Base-by-base conservation (phyloP, 192 early-diverging fungal genomes). In the Coemansia guatemalensis region DNA sequence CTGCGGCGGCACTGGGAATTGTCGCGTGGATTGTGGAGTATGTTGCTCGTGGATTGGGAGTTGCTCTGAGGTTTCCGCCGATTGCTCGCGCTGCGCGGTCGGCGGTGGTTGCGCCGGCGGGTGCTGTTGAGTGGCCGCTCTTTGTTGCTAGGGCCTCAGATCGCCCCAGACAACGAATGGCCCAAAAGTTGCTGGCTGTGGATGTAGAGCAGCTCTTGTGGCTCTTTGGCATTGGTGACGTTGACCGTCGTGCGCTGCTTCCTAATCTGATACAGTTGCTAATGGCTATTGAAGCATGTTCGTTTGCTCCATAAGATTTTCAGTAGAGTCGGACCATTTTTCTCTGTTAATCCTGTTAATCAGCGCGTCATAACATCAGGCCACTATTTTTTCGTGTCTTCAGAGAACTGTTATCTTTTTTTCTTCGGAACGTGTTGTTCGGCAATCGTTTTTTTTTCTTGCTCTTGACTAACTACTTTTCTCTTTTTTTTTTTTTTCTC, bases 151-250 rank as follows among this genome's bases (percentile, higher is more conserved):
- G 62, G 5, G 60, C 27, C 1, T 30, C 33, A 0, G 66, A 74
- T 35, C 61, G 64, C 1, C 52, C 41, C 21, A 56, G 60, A 2
- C 44, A 68, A 27, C 60, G 32, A 4, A 32, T 41, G 47, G 75
- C 60, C 1, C 24, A 56, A 32, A 29, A 65, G 39, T 22, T 68
- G 56, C 53, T 78, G 48, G 57, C 60, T 0, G 51, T 47, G 20
- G 49, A 68, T n/a, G 30, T 78, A 7, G 69, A 57, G 23, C 75
- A 78, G 54, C 59, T 72, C 8, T 62, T 78, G 58, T 50, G 48
- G 21, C 23, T 12, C 5, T 48, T 65, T 41, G 75, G 69, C 12
- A 32, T 78, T 0, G 53, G 25, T 20, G 53, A 56, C 21, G 62
- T 59, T 3, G 64, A 62, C 50, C 49, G 65, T 21, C 29, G 26